Conservation (phyloP, 169 alveolate genomes). For the Cryptosporidium viatorum region DNA sequence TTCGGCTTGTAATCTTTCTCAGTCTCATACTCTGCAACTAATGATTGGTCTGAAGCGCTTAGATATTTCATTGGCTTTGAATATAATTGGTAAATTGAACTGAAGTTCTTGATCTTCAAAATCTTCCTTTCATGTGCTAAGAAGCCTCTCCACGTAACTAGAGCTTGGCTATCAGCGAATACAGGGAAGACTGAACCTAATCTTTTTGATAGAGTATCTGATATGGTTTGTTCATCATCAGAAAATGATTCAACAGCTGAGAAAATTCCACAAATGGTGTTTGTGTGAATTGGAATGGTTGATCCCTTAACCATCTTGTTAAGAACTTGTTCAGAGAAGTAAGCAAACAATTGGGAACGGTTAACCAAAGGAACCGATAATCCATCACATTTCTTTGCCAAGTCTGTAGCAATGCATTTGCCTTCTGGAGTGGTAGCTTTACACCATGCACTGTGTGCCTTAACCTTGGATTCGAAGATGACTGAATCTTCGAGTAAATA, state of each 20-base stretch:
- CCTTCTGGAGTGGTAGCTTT: conserved; percentile 62
- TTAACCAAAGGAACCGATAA: conserved; percentile 46
- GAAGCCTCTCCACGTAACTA: conserved; percentile 33
- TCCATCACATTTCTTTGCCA: conserved; percentile 70
- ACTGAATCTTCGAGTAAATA: conserved; percentile 19
- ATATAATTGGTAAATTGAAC: conserved; percentile 28
- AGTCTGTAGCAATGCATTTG: conserved; percentile 50
- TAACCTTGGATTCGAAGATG: conserved; percentile 46
- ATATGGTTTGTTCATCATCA: conserved; percentile 7
- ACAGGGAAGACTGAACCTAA: conserved; percentile 54
- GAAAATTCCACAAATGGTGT: conserved; percentile 48
- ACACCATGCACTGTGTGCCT: conserved; percentile 57
- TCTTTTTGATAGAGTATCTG: not conserved
- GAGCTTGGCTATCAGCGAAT: conserved; percentile 37
- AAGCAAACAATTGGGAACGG: conserved; percentile 61
- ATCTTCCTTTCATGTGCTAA: conserved; percentile 30
- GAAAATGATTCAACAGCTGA: conserved; percentile 3
- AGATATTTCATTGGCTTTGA: conserved; percentile 36
- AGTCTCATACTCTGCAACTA: conserved; percentile 12
- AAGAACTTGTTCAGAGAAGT: conserved; percentile 27
- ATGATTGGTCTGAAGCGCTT: conserved; percentile 46
- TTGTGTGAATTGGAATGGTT: conserved; percentile 41
- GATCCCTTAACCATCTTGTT: conserved; percentile 54
- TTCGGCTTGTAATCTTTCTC: not conserved
- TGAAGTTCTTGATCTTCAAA: not conserved